phyloP scores from a whole-genome alignment of 1,284 basidiomycete species.

The Cerioporus squamosus region DNA sequence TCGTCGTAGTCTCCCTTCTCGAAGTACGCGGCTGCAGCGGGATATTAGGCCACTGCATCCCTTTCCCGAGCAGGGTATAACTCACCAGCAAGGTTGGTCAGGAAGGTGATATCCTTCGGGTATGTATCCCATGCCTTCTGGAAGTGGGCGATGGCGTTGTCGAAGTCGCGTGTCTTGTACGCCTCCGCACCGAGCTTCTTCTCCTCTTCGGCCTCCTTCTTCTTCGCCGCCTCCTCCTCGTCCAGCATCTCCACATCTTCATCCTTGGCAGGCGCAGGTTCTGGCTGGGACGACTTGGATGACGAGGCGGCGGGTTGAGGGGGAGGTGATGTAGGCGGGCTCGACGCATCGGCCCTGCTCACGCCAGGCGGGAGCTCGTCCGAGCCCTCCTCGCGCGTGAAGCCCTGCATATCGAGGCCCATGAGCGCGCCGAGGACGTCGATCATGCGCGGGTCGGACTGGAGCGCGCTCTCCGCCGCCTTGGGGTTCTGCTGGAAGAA shows the following conservation, averaged over 20 bases:
- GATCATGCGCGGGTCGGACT: conserved; percentile 87
- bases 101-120: conserved; percentile 93
- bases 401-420: conserved; percentile 93
- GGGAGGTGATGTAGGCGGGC: conserved; percentile 40
- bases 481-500: conserved; percentile 66
- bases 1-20: conserved; percentile 93
- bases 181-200: conserved; percentile 82
- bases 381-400: conserved; percentile 85
- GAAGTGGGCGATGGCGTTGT: conserved; percentile 74
- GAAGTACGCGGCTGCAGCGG: conserved; percentile 79
- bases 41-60: neutral
- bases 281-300: conserved; percentile 45
- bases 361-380: conserved; percentile 75
- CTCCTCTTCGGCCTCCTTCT: conserved; percentile 72
- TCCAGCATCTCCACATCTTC: conserved; percentile 57
- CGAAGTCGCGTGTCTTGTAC: conserved; percentile 88
- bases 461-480: conserved; percentile 55
- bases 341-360: conserved; percentile 27
- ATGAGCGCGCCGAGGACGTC: conserved; percentile 91
- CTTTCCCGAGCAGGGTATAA: conserved; percentile 6
- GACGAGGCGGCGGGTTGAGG: conserved; percentile 45
- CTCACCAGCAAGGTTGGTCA: conserved; percentile 88
- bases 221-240: conserved; percentile 49
- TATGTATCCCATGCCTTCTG: conserved; percentile 91
- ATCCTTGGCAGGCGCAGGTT: conserved; percentile 43